Conservation (phyloP, 1,139 yeast genomes). For the Wickerhamiella pararugosa region DNA sequence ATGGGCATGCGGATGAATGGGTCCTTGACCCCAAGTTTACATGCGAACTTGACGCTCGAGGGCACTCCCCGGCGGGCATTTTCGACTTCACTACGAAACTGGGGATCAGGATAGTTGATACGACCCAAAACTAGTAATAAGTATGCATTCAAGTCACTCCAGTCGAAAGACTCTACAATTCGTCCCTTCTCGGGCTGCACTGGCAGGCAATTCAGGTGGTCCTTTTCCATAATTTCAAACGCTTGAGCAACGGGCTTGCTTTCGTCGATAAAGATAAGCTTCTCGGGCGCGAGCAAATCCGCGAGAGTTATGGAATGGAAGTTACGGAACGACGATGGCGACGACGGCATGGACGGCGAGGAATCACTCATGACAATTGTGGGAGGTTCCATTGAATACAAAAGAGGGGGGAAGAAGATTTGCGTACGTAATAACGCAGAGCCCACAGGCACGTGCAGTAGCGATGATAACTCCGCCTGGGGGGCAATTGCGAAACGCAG, state of each 20-base stretch:
- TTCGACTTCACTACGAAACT: constrained; percentile 19
- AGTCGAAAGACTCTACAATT: constrained; percentile 52
- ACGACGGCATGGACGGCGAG: too few species aligned
- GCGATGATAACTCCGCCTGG: too few species aligned
- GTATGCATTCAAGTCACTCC: constrained; percentile 79
- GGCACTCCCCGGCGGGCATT: constrained; percentile 27
- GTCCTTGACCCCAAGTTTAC: constrained; percentile 68
- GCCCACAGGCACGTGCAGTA: too few species aligned
- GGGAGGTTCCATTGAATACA: too few species aligned
- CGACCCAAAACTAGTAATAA: constrained; percentile 60
- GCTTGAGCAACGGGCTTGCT: constrained; percentile 69
- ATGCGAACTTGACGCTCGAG: constrained; percentile 69
- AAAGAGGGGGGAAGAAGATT: too few species aligned
- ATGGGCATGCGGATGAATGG: constrained; percentile 69
- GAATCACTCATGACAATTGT: too few species aligned
- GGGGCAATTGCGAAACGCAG: too few species aligned
- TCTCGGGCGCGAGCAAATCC: constrained; percentile 66
- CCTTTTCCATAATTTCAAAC: constrained; percentile 54
- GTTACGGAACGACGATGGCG: constrained; percentile 16
- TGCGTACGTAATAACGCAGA: too few species aligned
- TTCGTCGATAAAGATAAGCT: constrained; percentile 52
- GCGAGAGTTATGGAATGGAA: constrained; percentile 62
- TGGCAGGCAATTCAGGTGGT: constrained; percentile 76
- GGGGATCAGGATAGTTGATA: constrained; percentile 23
- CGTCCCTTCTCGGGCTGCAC: constrained; percentile 32